Conservation (phyloP, 2,329 filamentous ascomycete genomes). For the Cyclaneusma minus region DNA sequence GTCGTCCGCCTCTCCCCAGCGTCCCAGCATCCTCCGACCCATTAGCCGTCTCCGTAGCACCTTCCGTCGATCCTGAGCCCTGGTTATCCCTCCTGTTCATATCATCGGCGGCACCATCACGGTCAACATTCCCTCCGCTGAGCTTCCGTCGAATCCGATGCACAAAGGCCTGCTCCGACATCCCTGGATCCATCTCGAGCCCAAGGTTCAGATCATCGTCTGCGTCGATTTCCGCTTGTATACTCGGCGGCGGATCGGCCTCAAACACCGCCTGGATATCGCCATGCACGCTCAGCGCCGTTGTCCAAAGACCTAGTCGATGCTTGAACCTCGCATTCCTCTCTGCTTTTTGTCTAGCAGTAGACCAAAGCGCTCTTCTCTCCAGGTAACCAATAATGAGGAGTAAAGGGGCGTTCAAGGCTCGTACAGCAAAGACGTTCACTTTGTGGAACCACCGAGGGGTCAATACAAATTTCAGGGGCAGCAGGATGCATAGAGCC, state of each 20-base stretch:
- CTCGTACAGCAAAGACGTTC: conserved; percentile 60
- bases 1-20: conserved; percentile 4
- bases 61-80: conserved; percentile 1
- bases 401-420: conserved; percentile 61
- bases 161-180: conserved; percentile 1
- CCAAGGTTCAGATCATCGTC: conserved; percentile 5
- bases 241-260: conserved; percentile 11
- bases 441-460: conserved; percentile 84
- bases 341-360: conserved; percentile 7
- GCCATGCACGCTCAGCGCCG: conserved; percentile 16
- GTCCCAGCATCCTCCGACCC: conserved; percentile 1
- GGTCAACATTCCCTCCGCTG: background rate
- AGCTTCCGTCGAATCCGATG: conserved; percentile 1
- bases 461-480: conserved; percentile 63
- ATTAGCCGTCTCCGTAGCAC: conserved; percentile 1
- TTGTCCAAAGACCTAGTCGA: conserved; percentile 12
- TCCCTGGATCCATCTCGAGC: background rate
- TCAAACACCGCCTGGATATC: conserved; percentile 19
- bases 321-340: conserved; percentile 8
- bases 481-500: conserved; percentile 57
- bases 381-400: conserved; percentile 57
- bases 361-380: conserved; percentile 48
- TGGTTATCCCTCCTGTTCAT: too few relatives aligned
- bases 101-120: too few relatives aligned
- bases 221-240: conserved; percentile 11